Evolutionary conservation across 2,329 filamentous ascomycete species (phyloP), one percentile per base, ranked within the genome.

Genomic region (Eutypella sp.): DNA sequence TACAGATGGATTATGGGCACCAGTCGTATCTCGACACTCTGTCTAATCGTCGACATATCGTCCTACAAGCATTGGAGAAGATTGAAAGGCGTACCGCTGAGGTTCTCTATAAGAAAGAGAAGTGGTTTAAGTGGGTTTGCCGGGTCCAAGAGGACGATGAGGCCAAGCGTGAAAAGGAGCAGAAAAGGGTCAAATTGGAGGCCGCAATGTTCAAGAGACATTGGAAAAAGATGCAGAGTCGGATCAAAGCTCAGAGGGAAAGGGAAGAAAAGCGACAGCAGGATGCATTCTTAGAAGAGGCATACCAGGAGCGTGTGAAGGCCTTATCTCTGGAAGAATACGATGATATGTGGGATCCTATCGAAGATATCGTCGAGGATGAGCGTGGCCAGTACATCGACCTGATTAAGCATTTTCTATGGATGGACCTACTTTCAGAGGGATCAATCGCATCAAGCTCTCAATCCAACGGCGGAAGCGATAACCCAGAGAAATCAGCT

Each of bases 41-140:
- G n/a, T 45, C 56, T n/a, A 55, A 52, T 62, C 50, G 63, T 53
- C 46, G 66, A 59, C 43, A 57, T 54, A 42, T 66, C 53, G 53
- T 58, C 18, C 44, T 58, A 19, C 56, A 57, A 10, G 69, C 70
- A 13, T 57, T 76, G 5, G 71, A 74, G 43, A 64, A 62, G 23
- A 55, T 75, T 3, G 67, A 70, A 29, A 66, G 64, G 37, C 65
- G 70, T 16, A 68, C 61, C 11, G 66, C 69, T 6, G 62, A 70
- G 43, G 62, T 74, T 9, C 58, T 74, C 38, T 73, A 73, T 52
- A 58, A 67, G 46, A 64, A 69, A 47, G 66, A 72, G 54, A 69
- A 73, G 48, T 76, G 73, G 72, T 74, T 67, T 51, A 58, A 61
- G n/a, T 75, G 72, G 72, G 63, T 74, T 5, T 61, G 66, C 13